Evolutionary conservation across 768 basidiomycete species (phyloP).

Genomic region (Fistulinella prunicolor): DNA sequence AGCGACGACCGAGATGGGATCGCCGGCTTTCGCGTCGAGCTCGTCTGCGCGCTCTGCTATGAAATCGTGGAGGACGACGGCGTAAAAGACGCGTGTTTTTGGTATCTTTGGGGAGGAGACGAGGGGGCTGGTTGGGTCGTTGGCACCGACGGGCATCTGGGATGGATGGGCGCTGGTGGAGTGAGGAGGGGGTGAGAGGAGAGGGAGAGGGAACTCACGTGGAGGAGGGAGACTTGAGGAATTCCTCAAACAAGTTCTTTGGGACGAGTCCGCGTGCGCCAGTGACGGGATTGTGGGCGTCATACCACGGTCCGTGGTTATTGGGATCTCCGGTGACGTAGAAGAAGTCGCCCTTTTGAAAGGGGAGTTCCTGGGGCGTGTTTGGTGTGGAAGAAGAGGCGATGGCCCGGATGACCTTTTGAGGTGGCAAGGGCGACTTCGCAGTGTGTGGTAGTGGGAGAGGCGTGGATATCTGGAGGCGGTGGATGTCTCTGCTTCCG

Average conservation of each 20-base stretch:
- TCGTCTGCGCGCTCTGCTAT: constrained; percentile 94
- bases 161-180: constrained; percentile 39
- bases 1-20: constrained; percentile 94
- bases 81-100: constrained; percentile 77
- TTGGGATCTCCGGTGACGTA: constrained; percentile 82
- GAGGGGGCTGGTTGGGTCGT: constrained; percentile 30
- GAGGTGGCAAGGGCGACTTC: constrained; percentile 57
- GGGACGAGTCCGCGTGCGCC: constrained; percentile 92
- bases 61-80: constrained; percentile 95
- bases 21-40: constrained; percentile 90
- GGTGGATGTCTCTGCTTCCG: constrained; percentile 54
- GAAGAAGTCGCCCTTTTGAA: constrained; percentile 95
- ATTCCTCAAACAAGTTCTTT: constrained; percentile 84
- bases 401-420: constrained; percentile 92
- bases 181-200: neutral
- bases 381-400: constrained; percentile 59
- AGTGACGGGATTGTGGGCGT: constrained; percentile 91
- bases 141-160: constrained; percentile 14
- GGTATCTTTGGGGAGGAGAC: constrained; percentile 31
- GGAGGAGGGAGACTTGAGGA: constrained; percentile 66
- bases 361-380: constrained; percentile 83
- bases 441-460: constrained; percentile 47
- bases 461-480: constrained; percentile 69
- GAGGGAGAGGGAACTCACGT: constrained; percentile 31
- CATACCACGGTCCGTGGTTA: constrained; percentile 67